Evolutionary conservation across 805 yeast species (phyloP).

Genomic region (Jamesozyma rosinii): DNA sequence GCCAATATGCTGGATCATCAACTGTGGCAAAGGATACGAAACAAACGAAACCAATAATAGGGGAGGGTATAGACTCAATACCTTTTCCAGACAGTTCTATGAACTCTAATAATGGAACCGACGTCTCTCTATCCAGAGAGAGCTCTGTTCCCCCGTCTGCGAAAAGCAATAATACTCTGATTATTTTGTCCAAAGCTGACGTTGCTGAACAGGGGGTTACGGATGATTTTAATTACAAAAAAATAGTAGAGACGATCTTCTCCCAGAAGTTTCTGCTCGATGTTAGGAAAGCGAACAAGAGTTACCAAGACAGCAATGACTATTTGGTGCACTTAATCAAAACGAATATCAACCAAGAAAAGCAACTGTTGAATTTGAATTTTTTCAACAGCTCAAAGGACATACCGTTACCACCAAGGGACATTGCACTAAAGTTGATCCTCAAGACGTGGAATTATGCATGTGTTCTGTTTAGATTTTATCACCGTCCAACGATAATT

Average conservation of each 20-base stretch:
- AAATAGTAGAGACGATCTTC: slow-evolving; percentile 6
- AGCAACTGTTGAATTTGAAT: not conserved
- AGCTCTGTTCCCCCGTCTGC: not conserved
- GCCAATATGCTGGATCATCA: slow-evolving; percentile 3
- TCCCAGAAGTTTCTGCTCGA: slow-evolving; percentile 3
- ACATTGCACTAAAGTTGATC: slow-evolving; percentile 59
- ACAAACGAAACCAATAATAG: not conserved
- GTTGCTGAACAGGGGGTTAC: not conserved
- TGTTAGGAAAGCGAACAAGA: slow-evolving; percentile 2
- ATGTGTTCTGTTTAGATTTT: slow-evolving; percentile 75
- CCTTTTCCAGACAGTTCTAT: not conserved
- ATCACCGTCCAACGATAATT: slow-evolving; percentile 74
- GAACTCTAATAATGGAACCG: not conserved
- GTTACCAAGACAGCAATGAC: slow-evolving; percentile 2
- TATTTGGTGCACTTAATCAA: slow-evolving; percentile 2
- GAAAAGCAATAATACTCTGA: not conserved
- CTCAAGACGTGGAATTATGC: slow-evolving; percentile 78
- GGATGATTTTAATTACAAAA: slow-evolving; percentile 3
- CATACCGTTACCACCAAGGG: slow-evolving; percentile 54
- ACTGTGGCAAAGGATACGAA: not conserved
- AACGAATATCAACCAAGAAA: slow-evolving; percentile 1
- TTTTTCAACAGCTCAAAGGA: not conserved
- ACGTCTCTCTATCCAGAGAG: not conserved
- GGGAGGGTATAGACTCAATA: not conserved
- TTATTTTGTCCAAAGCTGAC: not conserved